Evolutionary conservation across 2,329 filamentous ascomycete species (phyloP).

Genomic region (Sporothrix pseudoabietina): DNA sequence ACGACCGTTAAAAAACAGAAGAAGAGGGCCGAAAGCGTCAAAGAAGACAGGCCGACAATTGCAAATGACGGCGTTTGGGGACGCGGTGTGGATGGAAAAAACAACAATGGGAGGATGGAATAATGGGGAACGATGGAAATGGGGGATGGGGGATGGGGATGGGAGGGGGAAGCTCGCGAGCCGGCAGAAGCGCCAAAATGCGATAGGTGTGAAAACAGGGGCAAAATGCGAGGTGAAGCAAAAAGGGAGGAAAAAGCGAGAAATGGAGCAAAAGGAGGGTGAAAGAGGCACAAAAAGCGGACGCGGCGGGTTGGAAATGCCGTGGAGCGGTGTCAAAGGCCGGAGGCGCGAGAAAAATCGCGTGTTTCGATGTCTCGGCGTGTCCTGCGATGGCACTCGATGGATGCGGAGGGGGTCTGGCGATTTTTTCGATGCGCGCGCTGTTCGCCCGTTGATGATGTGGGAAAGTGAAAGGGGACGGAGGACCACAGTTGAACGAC

Average conservation of each 20-base stretch:
- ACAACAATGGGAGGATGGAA: constrained; percentile 25
- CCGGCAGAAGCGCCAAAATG: constrained; percentile 1
- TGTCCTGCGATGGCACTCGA: constrained; percentile 60
- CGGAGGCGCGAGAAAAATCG: constrained; percentile 54
- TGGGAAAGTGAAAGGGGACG: constrained; percentile 50
- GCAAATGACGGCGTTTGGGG: constrained; percentile 4
- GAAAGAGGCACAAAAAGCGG: constrained; percentile 24
- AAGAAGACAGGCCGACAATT: not conserved
- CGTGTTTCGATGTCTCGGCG: constrained; percentile 55
- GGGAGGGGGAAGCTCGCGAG: constrained; percentile 4
- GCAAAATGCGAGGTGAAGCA: constrained; percentile 6
- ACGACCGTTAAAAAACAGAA: constrained; percentile 11
- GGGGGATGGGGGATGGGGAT: not conserved
- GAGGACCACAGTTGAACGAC: constrained; percentile 42
- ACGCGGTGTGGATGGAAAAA: constrained; percentile 10
- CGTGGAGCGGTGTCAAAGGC: constrained; percentile 43
- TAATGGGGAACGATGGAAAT: constrained; percentile 22
- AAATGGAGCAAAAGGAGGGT: not conserved
- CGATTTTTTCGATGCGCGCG: constrained; percentile 64
- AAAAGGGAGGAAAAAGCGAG: constrained; percentile 23
- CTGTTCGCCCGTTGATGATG: constrained; percentile 49
- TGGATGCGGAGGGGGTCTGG: constrained; percentile 61
- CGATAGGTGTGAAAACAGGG: constrained; percentile 9
- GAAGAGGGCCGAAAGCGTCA: not conserved
- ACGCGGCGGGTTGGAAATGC: constrained; percentile 41